These are phyloP conservation scores for Xanthoparmelia taractica DNA, from an alignment of 495 filamentous ascomycete species.

Conservation along the genomic window DNA sequence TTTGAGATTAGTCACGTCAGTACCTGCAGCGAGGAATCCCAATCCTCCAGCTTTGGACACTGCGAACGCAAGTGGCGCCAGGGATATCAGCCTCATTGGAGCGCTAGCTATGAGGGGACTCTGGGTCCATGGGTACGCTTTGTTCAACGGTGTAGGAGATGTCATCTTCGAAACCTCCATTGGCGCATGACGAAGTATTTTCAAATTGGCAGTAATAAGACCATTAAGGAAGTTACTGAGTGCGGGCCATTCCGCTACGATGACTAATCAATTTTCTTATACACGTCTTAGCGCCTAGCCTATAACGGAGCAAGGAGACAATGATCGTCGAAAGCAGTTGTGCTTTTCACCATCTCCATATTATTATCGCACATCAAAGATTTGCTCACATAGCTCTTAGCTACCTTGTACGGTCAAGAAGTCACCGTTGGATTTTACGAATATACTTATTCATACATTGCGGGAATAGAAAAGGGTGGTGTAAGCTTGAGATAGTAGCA, in stretches of 20 bases:
- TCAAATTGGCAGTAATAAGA: background rate
- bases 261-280: background rate
- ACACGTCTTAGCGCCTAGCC: background rate
- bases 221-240: no score
- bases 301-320: background rate
- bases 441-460: no score
- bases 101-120: slow-evolving; percentile 53
- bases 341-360: background rate
- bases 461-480: no score
- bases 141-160: slow-evolving; percentile 1
- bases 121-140: slow-evolving; percentile 47
- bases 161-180: background rate
- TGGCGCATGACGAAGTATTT: background rate
- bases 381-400: background rate
- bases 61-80: slow-evolving; percentile 46
- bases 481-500: background rate
- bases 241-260: background rate
- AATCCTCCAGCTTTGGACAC: slow-evolving; percentile 57
- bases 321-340: background rate
- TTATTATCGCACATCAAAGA: background rate
- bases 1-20: slow-evolving; percentile 28
- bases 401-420: background rate
- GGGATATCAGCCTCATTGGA: slow-evolving; percentile 61
- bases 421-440: no score
- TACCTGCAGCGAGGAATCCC: slow-evolving; percentile 38